A percentile compares a stretch with the other conserved stretches of the same genome.
phyloP scores from a whole-genome alignment of 2,329 filamentous ascomycete species.

The Allantophomopsis cytisporea region DNA sequence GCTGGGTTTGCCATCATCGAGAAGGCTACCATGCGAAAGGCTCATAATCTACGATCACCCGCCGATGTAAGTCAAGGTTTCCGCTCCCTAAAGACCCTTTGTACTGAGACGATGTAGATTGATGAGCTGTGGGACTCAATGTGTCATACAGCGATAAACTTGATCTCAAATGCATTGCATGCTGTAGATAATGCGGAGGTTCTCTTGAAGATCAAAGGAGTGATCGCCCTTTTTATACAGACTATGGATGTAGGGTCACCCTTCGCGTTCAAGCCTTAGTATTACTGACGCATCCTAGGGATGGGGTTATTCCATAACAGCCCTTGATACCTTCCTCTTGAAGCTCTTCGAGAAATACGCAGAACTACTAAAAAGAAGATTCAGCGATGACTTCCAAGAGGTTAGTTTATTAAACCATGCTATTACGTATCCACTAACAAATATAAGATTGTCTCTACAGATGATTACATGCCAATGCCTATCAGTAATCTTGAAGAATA shows the following conservation, averaged over 20 bases:
- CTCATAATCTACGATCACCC: constrained; percentile 66
- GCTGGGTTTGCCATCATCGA: constrained; percentile 95
- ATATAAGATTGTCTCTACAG: constrained; percentile 61
- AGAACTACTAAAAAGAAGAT: constrained; percentile 76
- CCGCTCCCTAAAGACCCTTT: background rate
- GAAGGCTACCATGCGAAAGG: constrained; percentile 79
- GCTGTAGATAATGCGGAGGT: constrained; percentile 80
- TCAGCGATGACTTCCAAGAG: constrained; percentile 93
- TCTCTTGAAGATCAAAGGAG: constrained; percentile 86
- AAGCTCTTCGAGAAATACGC: constrained; percentile 89
- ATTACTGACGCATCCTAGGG: constrained; percentile 34
- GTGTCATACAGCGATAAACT: constrained; percentile 73
- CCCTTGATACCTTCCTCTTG: constrained; percentile 76
- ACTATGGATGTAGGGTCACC: constrained; percentile 73
- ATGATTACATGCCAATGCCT: constrained; percentile 99
- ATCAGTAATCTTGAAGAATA: constrained; percentile 86
- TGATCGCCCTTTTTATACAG: constrained; percentile 88
- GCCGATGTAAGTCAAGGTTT: constrained; percentile 51
- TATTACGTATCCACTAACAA: constrained; percentile 4
- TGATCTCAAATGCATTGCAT: constrained; percentile 68
- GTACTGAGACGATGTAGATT: constrained; percentile 38
- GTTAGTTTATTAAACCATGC: constrained; percentile 23
- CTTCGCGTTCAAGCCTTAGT: background rate
- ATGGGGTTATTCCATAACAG: constrained; percentile 77
- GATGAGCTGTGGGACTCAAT: constrained; percentile 98